These are phyloP conservation scores for Rheum nobile DNA, from an alignment of 148 eudicot species.

Conservation along the genomic window DNA sequence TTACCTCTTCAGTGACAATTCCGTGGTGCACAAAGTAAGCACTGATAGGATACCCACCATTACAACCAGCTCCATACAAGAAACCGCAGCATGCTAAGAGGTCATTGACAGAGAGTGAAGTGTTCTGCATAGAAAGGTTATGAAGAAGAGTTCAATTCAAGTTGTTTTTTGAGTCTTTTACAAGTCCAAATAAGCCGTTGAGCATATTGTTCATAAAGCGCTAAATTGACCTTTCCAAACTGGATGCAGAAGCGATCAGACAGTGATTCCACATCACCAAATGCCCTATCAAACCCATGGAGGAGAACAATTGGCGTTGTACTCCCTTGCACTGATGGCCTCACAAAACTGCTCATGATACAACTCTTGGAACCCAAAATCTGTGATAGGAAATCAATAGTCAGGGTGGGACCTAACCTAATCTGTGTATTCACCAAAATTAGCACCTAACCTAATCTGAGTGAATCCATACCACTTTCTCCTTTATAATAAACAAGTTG, in stretches of 20 bases:
- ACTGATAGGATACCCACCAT: slow-evolving; percentile 71
- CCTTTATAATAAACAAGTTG: slow-evolving; percentile 19
- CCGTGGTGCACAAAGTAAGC: slow-evolving; percentile 84
- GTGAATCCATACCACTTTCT: too few species aligned
- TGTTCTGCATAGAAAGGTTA: slow-evolving; percentile 32
- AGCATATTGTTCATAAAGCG: background rate
- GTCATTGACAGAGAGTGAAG: slow-evolving; percentile 64
- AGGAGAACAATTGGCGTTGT: slow-evolving; percentile 74
- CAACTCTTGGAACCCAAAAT: slow-evolving; percentile 26
- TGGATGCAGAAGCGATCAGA: slow-evolving; percentile 87
- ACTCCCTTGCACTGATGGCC: slow-evolving; percentile 33
- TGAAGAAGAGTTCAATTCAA: background rate
- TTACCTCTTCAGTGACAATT: too few species aligned
- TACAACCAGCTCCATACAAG: slow-evolving; percentile 74
- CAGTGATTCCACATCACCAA: slow-evolving; percentile 82
- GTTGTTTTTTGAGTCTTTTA: background rate
- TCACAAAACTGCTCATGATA: slow-evolving; percentile 86
- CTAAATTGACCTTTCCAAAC: slow-evolving; percentile 36
- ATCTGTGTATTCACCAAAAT: background rate
- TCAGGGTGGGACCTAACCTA: background rate
- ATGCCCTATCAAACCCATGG: slow-evolving; percentile 95
- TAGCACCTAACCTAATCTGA: slow-evolving; percentile 33
- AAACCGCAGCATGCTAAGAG: slow-evolving; percentile 91
- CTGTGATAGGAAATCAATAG: slow-evolving; percentile 21
- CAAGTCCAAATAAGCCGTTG: background rate